phyloP scores from a whole-genome alignment of 208 protist genomes.

The Borovskyia barvae region DNA sequence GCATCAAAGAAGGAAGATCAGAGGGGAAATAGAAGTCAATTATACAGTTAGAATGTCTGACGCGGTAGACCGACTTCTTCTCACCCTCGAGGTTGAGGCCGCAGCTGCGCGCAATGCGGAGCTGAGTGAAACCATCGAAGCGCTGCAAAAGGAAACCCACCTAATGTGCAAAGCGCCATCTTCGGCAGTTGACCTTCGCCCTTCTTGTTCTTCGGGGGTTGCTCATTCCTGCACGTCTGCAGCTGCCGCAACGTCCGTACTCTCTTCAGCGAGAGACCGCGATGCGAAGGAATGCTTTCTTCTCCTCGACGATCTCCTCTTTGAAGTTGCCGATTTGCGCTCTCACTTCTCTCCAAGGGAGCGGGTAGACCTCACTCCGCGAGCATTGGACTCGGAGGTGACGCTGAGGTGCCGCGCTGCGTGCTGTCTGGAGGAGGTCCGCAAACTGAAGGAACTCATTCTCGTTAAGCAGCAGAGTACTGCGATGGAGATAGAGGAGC shows the following conservation, averaged over 20 bases:
- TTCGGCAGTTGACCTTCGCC: too few species aligned
- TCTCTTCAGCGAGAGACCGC: too few species aligned
- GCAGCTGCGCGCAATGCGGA: conserved; percentile 71
- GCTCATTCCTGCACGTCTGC: too few species aligned
- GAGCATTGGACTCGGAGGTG: neutral
- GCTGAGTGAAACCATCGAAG: conserved; percentile 42
- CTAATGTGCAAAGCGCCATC: neutral
- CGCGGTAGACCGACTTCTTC: conserved; percentile 44
- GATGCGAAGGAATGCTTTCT: conserved; percentile 19
- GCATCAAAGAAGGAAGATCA: neutral
- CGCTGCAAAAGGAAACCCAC: conserved; percentile 31
- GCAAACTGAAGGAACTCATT: conserved; percentile 17
- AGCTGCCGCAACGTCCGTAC: too few species aligned
- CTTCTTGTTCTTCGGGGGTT: too few species aligned
- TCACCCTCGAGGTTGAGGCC: conserved; percentile 69
- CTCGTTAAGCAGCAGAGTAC: conserved; percentile 14
- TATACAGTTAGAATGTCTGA: too few species aligned
- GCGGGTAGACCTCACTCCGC: conserved; percentile 9
- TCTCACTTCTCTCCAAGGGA: conserved; percentile 3
- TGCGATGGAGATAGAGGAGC: conserved; percentile 7
- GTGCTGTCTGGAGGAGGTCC: conserved; percentile 18
- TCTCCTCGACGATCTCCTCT: conserved; percentile 23
- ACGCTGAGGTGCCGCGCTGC: conserved; percentile 16
- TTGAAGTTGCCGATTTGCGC: conserved; percentile 30
- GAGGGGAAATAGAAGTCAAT: neutral